These are phyloP conservation scores for Scleromitrula shiraiana DNA, from an alignment of 2,329 filamentous ascomycete species.

Conservation along the genomic window DNA sequence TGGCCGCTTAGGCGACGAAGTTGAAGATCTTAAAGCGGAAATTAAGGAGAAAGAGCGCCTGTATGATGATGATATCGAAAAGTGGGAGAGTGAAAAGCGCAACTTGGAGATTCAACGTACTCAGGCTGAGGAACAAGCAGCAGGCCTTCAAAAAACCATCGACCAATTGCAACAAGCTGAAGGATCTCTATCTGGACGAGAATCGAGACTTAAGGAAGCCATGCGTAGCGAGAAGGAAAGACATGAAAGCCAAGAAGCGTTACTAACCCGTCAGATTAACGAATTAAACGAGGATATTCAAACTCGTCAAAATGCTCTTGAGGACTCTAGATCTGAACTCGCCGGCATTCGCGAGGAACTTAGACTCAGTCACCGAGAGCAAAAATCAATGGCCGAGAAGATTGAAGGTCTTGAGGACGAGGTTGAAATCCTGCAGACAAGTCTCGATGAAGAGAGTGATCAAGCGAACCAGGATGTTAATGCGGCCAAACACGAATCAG, in stretches of 20 bases:
- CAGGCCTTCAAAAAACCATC: constrained; percentile 61
- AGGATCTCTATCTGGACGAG: constrained; percentile 58
- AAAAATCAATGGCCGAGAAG: constrained; percentile 55
- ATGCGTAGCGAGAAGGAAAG: constrained; percentile 64
- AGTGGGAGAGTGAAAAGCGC: constrained; percentile 61
- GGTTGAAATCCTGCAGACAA: constrained; percentile 61
- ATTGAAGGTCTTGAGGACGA: constrained; percentile 65
- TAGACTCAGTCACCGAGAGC: constrained; percentile 57
- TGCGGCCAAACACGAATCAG: constrained; percentile 35
- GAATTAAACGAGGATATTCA: constrained; percentile 66
- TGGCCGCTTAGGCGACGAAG: constrained; percentile 42
- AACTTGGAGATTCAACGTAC: constrained; percentile 58
- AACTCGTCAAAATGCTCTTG: constrained; percentile 55
- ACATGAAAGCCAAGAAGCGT: constrained; percentile 62
- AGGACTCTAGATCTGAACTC: constrained; percentile 58
- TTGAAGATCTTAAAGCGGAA: constrained; percentile 49
- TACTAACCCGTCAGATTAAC: constrained; percentile 65
- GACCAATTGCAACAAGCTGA: constrained; percentile 62
- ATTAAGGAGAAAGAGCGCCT: constrained; percentile 60
- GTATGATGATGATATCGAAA: constrained; percentile 63
- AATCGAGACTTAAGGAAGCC: constrained; percentile 58
- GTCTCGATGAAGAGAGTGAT: constrained; percentile 50
- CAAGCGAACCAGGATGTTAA: constrained; percentile 43
- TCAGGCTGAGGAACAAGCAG: constrained; percentile 58
- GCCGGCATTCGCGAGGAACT: constrained; percentile 60